A percentile compares a stretch with the other conserved stretches of the same genome.
Conservation (phyloP, 1,284 basidiomycete species). For the Boletus calvinii region DNA sequence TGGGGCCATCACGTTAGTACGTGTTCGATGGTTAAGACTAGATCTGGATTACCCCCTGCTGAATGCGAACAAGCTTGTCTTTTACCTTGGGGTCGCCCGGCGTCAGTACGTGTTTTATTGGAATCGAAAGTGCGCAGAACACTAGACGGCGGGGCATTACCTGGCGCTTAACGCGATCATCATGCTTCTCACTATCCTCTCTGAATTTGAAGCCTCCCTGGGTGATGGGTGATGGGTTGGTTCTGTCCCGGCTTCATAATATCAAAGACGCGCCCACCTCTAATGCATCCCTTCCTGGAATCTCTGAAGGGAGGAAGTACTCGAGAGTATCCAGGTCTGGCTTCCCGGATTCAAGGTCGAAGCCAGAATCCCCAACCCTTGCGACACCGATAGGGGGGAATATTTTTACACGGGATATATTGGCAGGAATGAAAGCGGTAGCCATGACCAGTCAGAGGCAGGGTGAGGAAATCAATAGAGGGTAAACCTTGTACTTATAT, state of each 20-base stretch:
- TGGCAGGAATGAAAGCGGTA: not conserved
- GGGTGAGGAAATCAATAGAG: too few species aligned
- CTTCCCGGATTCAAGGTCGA: not conserved
- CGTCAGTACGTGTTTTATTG: too few species aligned
- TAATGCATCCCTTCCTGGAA: not conserved
- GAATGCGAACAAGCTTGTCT: too few species aligned
- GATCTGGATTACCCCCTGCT: too few species aligned
- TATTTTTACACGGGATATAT: not conserved
- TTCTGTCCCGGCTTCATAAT: too few species aligned
- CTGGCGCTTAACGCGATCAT: too few species aligned
- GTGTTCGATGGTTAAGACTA: too few species aligned
- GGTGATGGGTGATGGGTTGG: too few species aligned
- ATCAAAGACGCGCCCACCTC: not conserved
- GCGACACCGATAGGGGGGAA: not conserved
- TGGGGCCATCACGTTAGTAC: too few species aligned
- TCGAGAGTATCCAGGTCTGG: not conserved
- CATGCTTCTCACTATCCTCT: not conserved
- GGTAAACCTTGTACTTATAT: not conserved
- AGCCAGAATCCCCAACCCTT: not conserved
- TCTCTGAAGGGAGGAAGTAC: not conserved
- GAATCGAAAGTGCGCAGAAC: too few species aligned
- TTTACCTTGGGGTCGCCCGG: too few species aligned
- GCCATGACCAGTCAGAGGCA: not conserved
- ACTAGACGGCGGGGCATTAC: too few species aligned
- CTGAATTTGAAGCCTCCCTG: not conserved